Evolutionary conservation across 1,284 basidiomycete genomes (phyloP).

Genomic region (Clitocybe nebularis): DNA sequence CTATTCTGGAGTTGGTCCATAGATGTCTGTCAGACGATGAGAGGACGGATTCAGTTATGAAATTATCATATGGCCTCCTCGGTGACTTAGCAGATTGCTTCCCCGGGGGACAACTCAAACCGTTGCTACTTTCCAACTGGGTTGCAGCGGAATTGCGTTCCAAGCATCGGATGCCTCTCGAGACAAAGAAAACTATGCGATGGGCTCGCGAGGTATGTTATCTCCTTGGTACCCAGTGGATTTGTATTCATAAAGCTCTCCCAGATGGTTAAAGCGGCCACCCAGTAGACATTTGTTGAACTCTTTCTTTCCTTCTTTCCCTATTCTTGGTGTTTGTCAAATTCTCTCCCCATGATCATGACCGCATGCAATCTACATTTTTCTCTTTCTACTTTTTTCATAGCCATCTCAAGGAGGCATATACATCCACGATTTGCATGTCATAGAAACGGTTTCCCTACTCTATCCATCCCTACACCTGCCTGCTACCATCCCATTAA

Average conservation of each 20-base stretch:
- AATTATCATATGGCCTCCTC: constrained; percentile 78
- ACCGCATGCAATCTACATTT: constrained; percentile 44
- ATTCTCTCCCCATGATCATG: constrained; percentile 17
- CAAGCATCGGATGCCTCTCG: constrained; percentile 61
- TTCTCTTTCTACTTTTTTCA: constrained; percentile 26
- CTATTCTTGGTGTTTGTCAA: constrained; percentile 16
- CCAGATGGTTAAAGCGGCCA: constrained; percentile 70
- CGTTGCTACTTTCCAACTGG: constrained; percentile 78
- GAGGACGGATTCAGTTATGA: constrained; percentile 75
- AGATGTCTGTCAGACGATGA: constrained; percentile 83
- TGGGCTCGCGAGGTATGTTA: constrained; percentile 77
- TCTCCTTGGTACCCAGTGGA: not conserved
- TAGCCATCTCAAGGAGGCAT: constrained; percentile 61
- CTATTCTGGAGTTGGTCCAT: constrained; percentile 82
- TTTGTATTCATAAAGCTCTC: constrained; percentile 5
- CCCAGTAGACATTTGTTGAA: constrained; percentile 43
- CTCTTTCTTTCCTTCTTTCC: constrained; percentile 23
- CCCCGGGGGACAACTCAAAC: constrained; percentile 78
- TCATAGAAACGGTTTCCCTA: constrained; percentile 28
- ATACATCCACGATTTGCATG: constrained; percentile 47
- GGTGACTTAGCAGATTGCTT: constrained; percentile 93
- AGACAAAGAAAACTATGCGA: constrained; percentile 76
- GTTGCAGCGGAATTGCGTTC: constrained; percentile 74
- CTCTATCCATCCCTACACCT: constrained; percentile 10
- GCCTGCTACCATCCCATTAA: constrained; percentile 7